These are phyloP conservation scores for Carex arenaria DNA, from an alignment of 202 grass and related monocot genomes.

Conservation along the genomic window DNA sequence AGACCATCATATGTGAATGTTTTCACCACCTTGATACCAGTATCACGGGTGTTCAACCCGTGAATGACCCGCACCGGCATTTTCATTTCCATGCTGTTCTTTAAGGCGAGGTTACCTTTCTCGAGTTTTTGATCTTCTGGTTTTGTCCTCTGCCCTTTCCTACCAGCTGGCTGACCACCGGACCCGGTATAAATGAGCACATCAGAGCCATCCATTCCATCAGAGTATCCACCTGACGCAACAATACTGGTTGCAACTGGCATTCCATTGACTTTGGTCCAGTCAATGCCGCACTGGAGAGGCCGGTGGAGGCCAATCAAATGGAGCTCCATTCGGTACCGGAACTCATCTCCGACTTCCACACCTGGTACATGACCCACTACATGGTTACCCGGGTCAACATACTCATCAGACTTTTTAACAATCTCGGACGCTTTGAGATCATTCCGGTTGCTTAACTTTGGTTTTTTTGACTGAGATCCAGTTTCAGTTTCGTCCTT, in stretches of 20 bases:
- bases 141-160: conserved; percentile 27
- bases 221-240: conserved; percentile 69
- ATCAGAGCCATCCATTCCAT: conserved; percentile 61
- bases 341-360: conserved; percentile 84
- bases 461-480: background rate
- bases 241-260: conserved; percentile 72
- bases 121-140: conserved; percentile 72
- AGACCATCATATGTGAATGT: conserved; percentile 85
- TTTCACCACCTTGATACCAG: conserved; percentile 19
- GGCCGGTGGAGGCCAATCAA: conserved; percentile 65
- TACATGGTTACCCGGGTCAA: conserved; percentile 27
- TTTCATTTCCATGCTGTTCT: conserved; percentile 65
- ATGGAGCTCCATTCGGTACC: conserved; percentile 66
- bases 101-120: conserved; percentile 70
- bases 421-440: conserved; percentile 33
- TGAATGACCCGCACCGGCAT: conserved; percentile 72
- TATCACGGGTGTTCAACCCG: conserved; percentile 49
- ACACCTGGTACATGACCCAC: conserved; percentile 71
- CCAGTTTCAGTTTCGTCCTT: conserved; percentile 14
- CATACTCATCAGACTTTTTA: conserved; percentile 36
- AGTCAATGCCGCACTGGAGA: conserved; percentile 69
- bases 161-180: conserved; percentile 54
- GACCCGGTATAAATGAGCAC: conserved; percentile 84
- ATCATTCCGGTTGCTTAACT: conserved; percentile 33
- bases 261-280: conserved; percentile 30